Evolutionary conservation across 306 rosid species (phyloP), one percentile per base, ranked within the genome.

Genomic region (Erythrophleum fordii): DNA sequence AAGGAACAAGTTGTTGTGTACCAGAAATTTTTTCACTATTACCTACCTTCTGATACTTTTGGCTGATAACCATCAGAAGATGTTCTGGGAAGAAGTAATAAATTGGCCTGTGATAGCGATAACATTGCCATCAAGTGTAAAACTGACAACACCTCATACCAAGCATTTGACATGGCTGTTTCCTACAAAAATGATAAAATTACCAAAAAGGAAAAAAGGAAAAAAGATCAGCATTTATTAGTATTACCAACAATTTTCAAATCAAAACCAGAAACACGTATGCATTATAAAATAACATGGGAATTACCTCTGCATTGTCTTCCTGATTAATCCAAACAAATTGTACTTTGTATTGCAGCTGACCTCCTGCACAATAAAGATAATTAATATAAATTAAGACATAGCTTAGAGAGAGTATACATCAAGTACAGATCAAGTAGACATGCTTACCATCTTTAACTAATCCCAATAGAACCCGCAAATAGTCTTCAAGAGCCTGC

Each of bases 131-230:
- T 91, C 86, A 91, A 85, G 87, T 92, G 97, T 88, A 94, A 89
- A 82, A 94, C 89, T 70, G 98, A 94, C 89, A 94, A 86, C 89
- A 94, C 95, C 84, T 94, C 97, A 45, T 91, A 94, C 98, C 97
- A 94, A 76, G 95, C 91, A 83, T 89, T 91, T 69, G 89, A 85
- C 78, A 91, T 88, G 62, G 88, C 78, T 77, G 98, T 94, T 90
- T 92, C 97, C 98, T 94, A 92, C 85, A 88, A 72, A 88, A 72
- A 28, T 69, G 48, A 31, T 62, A 75, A 44, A 75, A 69, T 39
- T 67, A 26, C 79, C 61, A n/a, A 55, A 22, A 39, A 2, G 6
- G 1, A 34, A 37, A 20, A 23, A 55, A 67, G 39, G 8, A 31
- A 73, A 77, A 67, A 10, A 0, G 81, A 22, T 78, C 45, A 79